Evolutionary conservation across 2,329 filamentous ascomycete genomes (phyloP), one percentile per base, ranked within the genome.

Genomic region (Penicillium sp.): DNA sequence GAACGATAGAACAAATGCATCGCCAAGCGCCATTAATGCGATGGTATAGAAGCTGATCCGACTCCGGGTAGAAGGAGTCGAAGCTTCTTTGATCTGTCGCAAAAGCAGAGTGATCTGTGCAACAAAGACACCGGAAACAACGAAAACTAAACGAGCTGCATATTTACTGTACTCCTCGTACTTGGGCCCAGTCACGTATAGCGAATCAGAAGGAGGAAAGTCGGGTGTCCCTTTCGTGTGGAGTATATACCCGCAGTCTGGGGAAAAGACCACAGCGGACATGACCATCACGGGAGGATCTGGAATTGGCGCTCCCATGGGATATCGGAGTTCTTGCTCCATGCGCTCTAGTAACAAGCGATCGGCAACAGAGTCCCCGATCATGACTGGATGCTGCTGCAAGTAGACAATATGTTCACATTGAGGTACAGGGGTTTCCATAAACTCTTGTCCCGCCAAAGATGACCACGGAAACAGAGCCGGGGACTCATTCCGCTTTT

Each of bases 351-450:
- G 65, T 27, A 76, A 57, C 35, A 61, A 53, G 18, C 60, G 58
- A 41, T 70, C 64, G 22, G 66, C 60, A 27, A 64, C 41, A 37
- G 55, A 60, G 28, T 61, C 62, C 35, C 59, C 55, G 11, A 72
- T 54, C 12, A 59, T 46, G 11, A 73, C 61, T 4, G 73, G 73
- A 53, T 76, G 72, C 52, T 76, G 75, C 66, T 97, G 93, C 27
- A 92, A 75, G 68, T 91, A 97, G 46, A 95, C 74, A 41, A 99
- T 75, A 63, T 89, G 89, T 69, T 99, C 93, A 76, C 93, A 99
- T 59, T 88, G 87, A 0, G 89, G 89, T 29, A 79, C 71, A 14
- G 82, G 80, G 51, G 72, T 73, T 36, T 72, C 65, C 34, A 70
- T 52, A 29, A 71, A 67, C 49, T 74, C 66, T 13, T 78, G 72